Evolutionary conservation across 345 rosid genomes (phyloP).

Genomic region (Bruguiera sexangula): DNA sequence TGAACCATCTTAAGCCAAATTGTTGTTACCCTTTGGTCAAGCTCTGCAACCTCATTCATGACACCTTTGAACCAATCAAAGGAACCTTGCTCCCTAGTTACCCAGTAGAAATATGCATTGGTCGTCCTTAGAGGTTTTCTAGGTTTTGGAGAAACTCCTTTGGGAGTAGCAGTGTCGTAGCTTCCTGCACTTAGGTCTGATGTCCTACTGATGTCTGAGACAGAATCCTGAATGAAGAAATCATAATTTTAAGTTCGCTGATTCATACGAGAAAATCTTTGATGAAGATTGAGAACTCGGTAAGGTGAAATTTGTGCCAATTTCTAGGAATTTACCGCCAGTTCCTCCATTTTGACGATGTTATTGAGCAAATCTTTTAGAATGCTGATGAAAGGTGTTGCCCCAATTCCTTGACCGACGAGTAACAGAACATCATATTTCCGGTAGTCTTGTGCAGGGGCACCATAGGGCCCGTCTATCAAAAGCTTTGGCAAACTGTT

Average conservation of each 20-base stretch:
- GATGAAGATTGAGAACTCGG: not conserved
- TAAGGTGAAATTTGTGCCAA: not conserved
- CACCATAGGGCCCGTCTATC: constrained; percentile 97
- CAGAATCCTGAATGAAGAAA: constrained; percentile 53
- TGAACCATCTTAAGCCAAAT: not conserved
- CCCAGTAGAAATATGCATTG: constrained; percentile 98
- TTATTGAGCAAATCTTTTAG: constrained; percentile 86
- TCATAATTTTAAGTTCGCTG: not conserved
- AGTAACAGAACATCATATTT: constrained; percentile 87
- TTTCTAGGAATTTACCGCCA: constrained; percentile 54
- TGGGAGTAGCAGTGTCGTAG: constrained; percentile 39
- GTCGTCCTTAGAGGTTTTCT: constrained; percentile 68
- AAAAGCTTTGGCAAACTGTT: constrained; percentile 88
- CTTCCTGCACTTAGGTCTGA: constrained; percentile 67
- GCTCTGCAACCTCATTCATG: constrained; percentile 93
- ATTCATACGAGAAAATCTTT: not conserved
- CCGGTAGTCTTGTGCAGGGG: constrained; percentile 90
- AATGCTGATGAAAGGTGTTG: constrained; percentile 97
- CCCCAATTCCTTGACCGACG: constrained; percentile 97
- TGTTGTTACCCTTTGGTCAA: constrained; percentile 76
- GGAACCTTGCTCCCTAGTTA: constrained; percentile 95
- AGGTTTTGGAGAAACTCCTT: constrained; percentile 43
- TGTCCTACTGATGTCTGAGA: constrained; percentile 55
- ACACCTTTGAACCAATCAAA: constrained; percentile 99
- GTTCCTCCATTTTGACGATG: constrained; percentile 89